Percentiles rank a stretch among this genome's conserved stretches.
These are phyloP conservation scores for Beauveria rudraprayagi DNA, from an alignment of 2,329 filamentous ascomycete species.

Conservation along the genomic window DNA sequence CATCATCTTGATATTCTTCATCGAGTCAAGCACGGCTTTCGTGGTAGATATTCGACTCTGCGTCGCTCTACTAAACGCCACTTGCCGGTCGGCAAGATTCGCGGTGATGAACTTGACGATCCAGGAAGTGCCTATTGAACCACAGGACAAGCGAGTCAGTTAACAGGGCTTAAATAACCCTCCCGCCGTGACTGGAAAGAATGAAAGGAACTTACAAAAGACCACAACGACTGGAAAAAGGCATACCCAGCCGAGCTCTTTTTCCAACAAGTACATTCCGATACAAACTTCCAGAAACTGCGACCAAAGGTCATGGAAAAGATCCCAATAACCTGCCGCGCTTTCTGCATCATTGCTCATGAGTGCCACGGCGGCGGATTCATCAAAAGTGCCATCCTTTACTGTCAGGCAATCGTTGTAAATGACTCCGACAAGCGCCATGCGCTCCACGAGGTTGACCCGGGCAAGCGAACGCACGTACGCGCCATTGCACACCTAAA, in stretches of 20 bases:
- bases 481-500: conserved; percentile 9
- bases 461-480: not conserved
- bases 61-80: conserved; percentile 5
- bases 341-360: conserved; percentile 11
- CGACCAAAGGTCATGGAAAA: conserved; percentile 8
- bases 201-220: not conserved
- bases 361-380: conserved; percentile 13
- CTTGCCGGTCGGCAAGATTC: conserved; percentile 11
- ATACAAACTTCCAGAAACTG: conserved; percentile 5
- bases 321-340: not conserved
- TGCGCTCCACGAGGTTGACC: not conserved
- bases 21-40: conserved; percentile 12
- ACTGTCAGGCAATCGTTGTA: conserved; percentile 12
- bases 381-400: conserved; percentile 9
- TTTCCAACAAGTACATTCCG: conserved; percentile 6
- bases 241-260: conserved; percentile 6
- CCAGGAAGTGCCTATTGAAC: conserved; percentile 2
- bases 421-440: conserved; percentile 11
- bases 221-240: conserved; percentile 3
- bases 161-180: not conserved
- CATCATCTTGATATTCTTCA: conserved; percentile 16
- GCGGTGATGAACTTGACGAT: conserved; percentile 8
- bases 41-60: conserved; percentile 4
- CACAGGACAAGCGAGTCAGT: not conserved
- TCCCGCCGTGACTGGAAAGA: not conserved